A percentile compares a stretch with the other conserved stretches of the same genome.
phyloP scores from a whole-genome alignment of 2,329 filamentous ascomycete species.

The Xylariales sp. region DNA sequence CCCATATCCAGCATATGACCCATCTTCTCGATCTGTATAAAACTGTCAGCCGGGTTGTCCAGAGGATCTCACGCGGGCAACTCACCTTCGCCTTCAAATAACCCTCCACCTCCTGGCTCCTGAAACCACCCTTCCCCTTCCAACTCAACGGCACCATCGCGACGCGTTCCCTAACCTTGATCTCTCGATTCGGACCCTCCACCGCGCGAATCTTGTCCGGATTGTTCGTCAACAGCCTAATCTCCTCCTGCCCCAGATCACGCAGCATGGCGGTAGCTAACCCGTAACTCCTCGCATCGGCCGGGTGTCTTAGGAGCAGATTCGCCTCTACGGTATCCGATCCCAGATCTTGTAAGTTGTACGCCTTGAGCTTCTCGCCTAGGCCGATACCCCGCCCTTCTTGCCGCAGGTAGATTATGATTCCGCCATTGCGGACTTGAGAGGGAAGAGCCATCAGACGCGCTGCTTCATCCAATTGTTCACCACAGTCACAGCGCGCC shows the following conservation, averaged over 20 bases:
- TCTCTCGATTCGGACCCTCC: conserved; percentile 83
- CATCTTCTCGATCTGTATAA: conserved; percentile 74
- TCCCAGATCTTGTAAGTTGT: conserved; percentile 93
- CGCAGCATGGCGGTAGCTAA: conserved; percentile 92
- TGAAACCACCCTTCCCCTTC: conserved; percentile 79
- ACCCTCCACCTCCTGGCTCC: conserved; percentile 83
- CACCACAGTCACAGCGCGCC: conserved; percentile 93
- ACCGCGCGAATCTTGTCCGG: conserved; percentile 94
- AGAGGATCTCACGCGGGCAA: conserved; percentile 8
- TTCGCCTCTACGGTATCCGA: conserved; percentile 99
- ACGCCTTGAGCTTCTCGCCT: conserved; percentile 93
- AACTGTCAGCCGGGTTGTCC: conserved; percentile 4
- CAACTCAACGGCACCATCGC: conserved; percentile 94
- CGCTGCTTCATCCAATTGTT: conserved; percentile 94
- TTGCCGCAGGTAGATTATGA: conserved; percentile 93
- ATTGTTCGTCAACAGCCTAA: conserved; percentile 89
- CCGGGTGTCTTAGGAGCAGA: conserved; percentile 81
- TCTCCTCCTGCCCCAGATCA: conserved; percentile 75
- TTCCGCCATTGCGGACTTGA: conserved; percentile 63
- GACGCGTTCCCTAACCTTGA: conserved; percentile 83
- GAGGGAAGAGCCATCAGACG: conserved; percentile 77
- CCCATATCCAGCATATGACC: conserved; percentile 69
- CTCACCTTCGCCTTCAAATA: conserved; percentile 92
- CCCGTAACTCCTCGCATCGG: conserved; percentile 91
- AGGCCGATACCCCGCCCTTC: conserved; percentile 94